Base-by-base conservation (phyloP, 306 rosid species). In the Citrullus mucosospermus region DNA sequence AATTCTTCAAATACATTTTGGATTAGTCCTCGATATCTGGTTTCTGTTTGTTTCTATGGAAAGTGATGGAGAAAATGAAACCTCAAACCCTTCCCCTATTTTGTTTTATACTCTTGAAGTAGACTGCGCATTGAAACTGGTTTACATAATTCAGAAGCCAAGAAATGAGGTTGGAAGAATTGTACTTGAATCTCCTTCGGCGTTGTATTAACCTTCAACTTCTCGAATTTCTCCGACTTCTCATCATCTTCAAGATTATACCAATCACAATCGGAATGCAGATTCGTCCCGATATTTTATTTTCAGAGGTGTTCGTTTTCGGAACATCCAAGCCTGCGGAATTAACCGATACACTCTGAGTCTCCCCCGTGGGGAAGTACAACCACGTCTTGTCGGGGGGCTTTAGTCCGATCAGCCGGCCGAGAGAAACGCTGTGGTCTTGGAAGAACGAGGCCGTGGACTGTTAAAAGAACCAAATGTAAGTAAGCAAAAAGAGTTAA, bases 391-490 rank as follows among this genome's bases (percentile, higher is more conserved):
- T 82, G 25, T 91, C 89, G 0, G 84, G 81, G n/a, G 87, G 66
- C 77, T 79, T 81, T 34, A 88, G 36, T 50, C 96, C 96, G 46
- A 93, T 87, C 6, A 93, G 85, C 77, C 91, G 88, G 1, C 96
- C 98, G 50, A 93, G 90, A 11, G 96, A 86, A 15, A 86, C 85
- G 79, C 95, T 91, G 8, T 56, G 88, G 87, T 91, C 95, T 87
- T 88, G 88, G 83, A 93, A 93, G 90, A 89, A 93, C 0, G 98
- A 93, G 11, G 93, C 91, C 7, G 91, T 85, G 8, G 98, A 93
- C 96, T 93, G 84, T 83, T 1, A 13, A 3, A 48, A 25, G 28
- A 48, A 48, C 54, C 16, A 48, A 48, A 48, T 48, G 54, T 48
- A 13, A 48, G 5, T 3, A 12, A 48, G 54, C 1, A 48, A 48